Evolutionary conservation across 192 early-diverging fungal species (phyloP).

Genomic region (Mortierella alpina): DNA sequence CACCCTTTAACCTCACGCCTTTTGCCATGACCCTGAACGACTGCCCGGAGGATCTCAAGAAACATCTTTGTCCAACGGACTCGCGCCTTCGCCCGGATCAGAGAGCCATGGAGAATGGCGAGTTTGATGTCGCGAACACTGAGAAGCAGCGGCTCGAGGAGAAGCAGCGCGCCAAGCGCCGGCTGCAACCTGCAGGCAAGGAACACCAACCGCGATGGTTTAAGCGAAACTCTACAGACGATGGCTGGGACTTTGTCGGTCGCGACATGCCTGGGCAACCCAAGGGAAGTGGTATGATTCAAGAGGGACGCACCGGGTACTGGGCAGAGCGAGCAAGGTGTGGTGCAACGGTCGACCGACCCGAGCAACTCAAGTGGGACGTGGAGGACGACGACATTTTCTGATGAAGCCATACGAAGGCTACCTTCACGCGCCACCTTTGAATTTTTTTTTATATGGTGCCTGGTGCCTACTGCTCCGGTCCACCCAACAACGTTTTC

Average conservation of each 20-base stretch:
- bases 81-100: conserved; percentile 89
- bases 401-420: not conserved
- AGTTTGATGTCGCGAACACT: conserved; percentile 79
- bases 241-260: conserved; percentile 54
- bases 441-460: too few relatives aligned
- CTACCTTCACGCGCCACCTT: too few relatives aligned
- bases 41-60: conserved; percentile 62
- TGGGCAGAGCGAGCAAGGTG: conserved; percentile 73
- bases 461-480: too few relatives aligned
- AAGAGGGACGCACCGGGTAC: conserved; percentile 76
- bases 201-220: conserved; percentile 82
- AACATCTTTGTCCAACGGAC: conserved; percentile 80
- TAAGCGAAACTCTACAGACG: conserved; percentile 59
- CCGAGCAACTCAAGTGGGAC: conserved; percentile 55
- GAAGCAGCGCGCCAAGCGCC: conserved; percentile 75
- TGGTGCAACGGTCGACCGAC: conserved; percentile 40
- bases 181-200: conserved; percentile 66
- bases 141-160: conserved; percentile 82
- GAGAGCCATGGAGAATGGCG: conserved; percentile 84
- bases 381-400: conserved; percentile 61
- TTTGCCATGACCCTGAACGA: conserved; percentile 87
- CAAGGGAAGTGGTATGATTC: conserved; percentile 75
- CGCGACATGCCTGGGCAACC: conserved; percentile 59
- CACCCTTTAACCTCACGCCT: conserved; percentile 79
- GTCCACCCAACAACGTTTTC: too few relatives aligned